Percentiles rank a stretch among this genome's conserved stretches.
phyloP scores from a whole-genome alignment of 2,329 filamentous ascomycete genomes.

The Uncinocarpus reesii region DNA sequence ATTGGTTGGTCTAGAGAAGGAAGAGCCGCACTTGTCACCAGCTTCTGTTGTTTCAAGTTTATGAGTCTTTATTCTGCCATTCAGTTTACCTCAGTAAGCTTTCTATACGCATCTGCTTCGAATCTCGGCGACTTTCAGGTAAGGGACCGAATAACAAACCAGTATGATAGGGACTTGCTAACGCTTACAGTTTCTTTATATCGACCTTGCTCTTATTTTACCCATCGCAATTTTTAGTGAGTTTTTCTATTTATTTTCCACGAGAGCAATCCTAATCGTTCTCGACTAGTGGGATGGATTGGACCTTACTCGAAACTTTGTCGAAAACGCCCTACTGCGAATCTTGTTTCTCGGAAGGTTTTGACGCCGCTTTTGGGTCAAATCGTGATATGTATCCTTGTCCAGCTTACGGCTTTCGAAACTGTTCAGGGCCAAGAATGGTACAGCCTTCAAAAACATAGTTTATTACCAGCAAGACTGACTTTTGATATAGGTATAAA shows the following conservation, averaged over 20 bases:
- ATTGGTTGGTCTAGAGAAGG: constrained; percentile 55
- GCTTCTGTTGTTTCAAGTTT: constrained; percentile 99
- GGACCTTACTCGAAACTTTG: constrained; percentile 68
- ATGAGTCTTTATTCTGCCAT: constrained; percentile 99
- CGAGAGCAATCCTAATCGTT: constrained; percentile 12
- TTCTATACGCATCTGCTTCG: constrained; percentile 84
- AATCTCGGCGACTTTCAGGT: constrained; percentile 94
- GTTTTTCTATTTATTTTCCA: constrained; percentile 21
- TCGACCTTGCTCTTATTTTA: constrained; percentile 82
- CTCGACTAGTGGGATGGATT: constrained; percentile 77
- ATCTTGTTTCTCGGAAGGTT: constrained; percentile 85
- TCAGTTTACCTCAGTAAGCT: constrained; percentile 94
- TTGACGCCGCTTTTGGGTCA: constrained; percentile 81
- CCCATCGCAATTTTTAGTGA: constrained; percentile 90
- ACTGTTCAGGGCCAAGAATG: constrained; percentile 69
- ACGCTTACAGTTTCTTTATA: constrained; percentile 64
- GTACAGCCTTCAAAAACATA: constrained; percentile 37
- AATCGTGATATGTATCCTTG: constrained; percentile 65
- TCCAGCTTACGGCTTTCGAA: constrained; percentile 65
- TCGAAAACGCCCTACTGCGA: constrained; percentile 79
- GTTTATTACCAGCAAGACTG: background rate
- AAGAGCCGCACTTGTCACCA: constrained; percentile 88
- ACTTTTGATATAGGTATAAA: constrained; percentile 50
- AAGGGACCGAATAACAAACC: constrained; percentile 13
- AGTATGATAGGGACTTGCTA: constrained; percentile 4